A percentile compares a stretch with the other conserved stretches of the same genome.
These are phyloP conservation scores for Penicillium thymicola DNA, from an alignment of 2,329 filamentous ascomycete species.

Conservation along the genomic window DNA sequence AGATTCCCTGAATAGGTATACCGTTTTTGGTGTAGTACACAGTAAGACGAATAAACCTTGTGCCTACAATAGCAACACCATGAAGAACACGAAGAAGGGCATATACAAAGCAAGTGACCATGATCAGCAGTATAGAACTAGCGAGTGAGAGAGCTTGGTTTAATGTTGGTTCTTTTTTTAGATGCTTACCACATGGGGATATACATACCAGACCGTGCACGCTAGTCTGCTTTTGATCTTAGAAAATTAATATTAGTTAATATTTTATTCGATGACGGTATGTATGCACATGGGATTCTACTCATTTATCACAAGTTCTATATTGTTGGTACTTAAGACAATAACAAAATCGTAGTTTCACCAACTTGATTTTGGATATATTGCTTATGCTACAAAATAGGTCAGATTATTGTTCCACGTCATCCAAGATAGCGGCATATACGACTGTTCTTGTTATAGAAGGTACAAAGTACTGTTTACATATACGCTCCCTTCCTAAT, in stretches of 20 bases:
- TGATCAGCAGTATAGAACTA: background rate
- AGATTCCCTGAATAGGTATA: background rate
- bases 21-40: no score
- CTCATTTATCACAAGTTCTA: background rate
- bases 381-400: background rate
- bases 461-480: background rate
- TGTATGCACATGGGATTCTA: background rate
- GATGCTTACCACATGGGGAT: background rate
- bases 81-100: background rate
- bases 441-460: no score
- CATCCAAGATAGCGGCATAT: background rate
- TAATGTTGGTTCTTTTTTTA: slow-evolving; percentile 24
- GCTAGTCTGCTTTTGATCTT: background rate
- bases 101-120: background rate
- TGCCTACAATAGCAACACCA: background rate
- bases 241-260: no score
- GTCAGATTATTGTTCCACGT: background rate
- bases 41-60: background rate
- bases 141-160: slow-evolving; percentile 10
- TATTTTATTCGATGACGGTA: no score
- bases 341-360: background rate
- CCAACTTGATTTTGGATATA: background rate
- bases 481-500: background rate
- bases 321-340: background rate
- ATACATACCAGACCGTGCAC: background rate